Evolutionary conservation across 2,329 filamentous ascomycete species (phyloP).

Genomic region (Diaporthe humulicola): DNA sequence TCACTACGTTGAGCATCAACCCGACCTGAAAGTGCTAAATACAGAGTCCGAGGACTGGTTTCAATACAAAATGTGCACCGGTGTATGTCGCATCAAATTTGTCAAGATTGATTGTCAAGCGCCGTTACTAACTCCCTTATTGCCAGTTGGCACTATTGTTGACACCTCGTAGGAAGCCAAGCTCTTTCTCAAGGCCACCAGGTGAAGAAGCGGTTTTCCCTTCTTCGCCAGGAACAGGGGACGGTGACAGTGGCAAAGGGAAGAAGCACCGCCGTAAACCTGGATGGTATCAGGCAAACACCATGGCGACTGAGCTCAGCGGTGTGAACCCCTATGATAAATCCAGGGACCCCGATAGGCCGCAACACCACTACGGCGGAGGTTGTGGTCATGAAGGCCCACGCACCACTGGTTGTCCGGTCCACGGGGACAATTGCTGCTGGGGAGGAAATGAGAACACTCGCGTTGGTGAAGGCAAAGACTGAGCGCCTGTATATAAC

Average conservation of each 20-base stretch:
- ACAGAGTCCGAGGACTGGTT: background rate
- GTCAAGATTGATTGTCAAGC: background rate
- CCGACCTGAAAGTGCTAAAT: background rate
- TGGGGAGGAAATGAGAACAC: background rate
- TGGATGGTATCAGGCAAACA: background rate
- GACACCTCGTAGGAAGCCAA: background rate
- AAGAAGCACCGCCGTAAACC: constrained; percentile 1
- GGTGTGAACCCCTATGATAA: background rate
- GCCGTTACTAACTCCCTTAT: background rate
- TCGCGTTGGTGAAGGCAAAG: background rate
- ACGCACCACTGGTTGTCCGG: background rate
- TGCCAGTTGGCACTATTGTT: background rate
- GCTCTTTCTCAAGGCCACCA: background rate
- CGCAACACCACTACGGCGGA: background rate
- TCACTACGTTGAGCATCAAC: background rate
- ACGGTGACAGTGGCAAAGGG: background rate
- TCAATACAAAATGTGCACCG: background rate
- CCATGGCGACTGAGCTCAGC: background rate
- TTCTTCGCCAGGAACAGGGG: background rate
- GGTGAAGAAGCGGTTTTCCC: background rate
- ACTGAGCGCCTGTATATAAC: background rate
- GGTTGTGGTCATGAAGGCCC: background rate
- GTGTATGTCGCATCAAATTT: background rate
- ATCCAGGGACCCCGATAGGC: background rate
- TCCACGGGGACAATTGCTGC: constrained; percentile 2